Evolutionary conservation across 345 rosid genomes (phyloP), one percentile per base, ranked within the genome.

Genomic region (Kernera saxatilis): DNA sequence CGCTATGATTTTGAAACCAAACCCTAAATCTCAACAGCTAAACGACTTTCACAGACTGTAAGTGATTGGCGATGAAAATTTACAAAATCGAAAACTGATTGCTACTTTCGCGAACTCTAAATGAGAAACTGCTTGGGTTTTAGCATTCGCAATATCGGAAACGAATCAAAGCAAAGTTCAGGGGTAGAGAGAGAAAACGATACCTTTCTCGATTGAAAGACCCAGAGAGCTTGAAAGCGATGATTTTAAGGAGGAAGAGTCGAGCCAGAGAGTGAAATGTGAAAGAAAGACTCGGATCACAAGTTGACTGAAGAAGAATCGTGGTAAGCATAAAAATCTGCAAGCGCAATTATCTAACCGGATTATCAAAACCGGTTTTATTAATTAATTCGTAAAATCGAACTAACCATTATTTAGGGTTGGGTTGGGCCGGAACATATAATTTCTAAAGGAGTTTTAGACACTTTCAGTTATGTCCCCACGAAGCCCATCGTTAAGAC

Each of bases 161-260:
- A 44, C 41, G 32, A 11, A 56, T 43, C 12, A 17, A 11, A 39
- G 33, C 3, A 33, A 10, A 65, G 4, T 9, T 14, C 1, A 32
- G 3, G 6, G 29, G 5, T 11, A 5, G 7, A 30, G 18, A 63
- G 21, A 23, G 22, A 12, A 17, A 35, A 10, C 9, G 6, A 19
- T 40, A 62, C 75, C 75, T 71, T 61, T 32, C 0, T 18, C 61
- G 37, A 18, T 51, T 51, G 44, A n/a, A 13, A 70, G 56, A 30
- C 8, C 36, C 32, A 56, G 64, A 56, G 46, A 70, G 46, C 10
- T 46, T 3, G 66, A 35, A 21, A 48, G 32, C 57, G 32, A 40
- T 29, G 68, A 14, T 51, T 6, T 44, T 55, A 13, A 43, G 6
- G 48, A 53, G 22, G 21, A 49, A 5, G 25, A 29, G 52, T n/a